A percentile compares a stretch with the other conserved stretches of the same genome.
phyloP scores from a whole-genome alignment of 768 basidiomycete species.

The Pilatotrama ljubarskyi region DNA sequence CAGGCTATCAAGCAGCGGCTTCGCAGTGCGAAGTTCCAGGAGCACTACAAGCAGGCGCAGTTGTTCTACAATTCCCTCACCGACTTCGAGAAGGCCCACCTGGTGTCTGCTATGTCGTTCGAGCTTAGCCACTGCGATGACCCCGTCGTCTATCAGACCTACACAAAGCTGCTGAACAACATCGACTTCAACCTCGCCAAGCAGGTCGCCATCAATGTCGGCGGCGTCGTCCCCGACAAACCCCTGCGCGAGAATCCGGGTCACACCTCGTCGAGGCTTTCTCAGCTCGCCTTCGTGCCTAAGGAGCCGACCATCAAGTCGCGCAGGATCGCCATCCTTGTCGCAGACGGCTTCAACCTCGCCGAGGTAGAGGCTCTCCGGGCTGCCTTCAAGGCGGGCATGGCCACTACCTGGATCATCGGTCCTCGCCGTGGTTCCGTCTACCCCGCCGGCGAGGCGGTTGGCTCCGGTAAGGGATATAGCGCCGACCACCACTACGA shows the following conservation, averaged over 20 bases:
- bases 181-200: constrained; percentile 76
- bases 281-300: constrained; percentile 57
- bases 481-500: constrained; percentile 73
- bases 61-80: constrained; percentile 84
- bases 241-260: constrained; percentile 58
- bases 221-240: constrained; percentile 54
- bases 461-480: constrained; percentile 34
- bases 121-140: constrained; percentile 87
- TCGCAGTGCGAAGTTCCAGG: constrained; percentile 73
- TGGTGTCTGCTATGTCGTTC: constrained; percentile 71
- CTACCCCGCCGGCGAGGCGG: constrained; percentile 34
- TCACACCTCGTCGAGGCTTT: constrained; percentile 53
- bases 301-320: constrained; percentile 58
- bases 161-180: constrained; percentile 67
- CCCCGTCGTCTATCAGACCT: constrained; percentile 62
- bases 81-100: constrained; percentile 67
- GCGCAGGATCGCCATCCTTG: constrained; percentile 74
- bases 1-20: constrained; percentile 58
- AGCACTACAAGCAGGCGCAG: constrained; percentile 74
- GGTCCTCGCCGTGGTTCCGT: constrained; percentile 65
- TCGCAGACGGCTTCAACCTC: constrained; percentile 73
- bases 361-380: constrained; percentile 60
- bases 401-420: constrained; percentile 64
- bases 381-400: constrained; percentile 48
- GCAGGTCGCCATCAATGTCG: constrained; percentile 64